Conservation (phyloP, 1,139 yeast species). For the Fermentozyma sake region DNA sequence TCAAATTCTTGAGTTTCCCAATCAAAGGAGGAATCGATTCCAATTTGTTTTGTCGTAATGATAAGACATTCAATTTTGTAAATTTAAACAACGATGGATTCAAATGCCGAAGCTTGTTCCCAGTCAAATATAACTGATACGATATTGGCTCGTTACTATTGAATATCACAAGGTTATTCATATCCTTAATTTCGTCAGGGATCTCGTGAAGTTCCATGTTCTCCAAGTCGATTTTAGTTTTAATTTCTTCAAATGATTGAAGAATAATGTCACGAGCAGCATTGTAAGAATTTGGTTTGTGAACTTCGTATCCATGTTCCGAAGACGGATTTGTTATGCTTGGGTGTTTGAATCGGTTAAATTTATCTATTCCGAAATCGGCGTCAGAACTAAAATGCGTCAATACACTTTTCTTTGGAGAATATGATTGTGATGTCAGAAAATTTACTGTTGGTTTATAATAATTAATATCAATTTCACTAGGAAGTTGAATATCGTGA, state of each 20-base stretch:
- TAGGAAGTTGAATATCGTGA: constrained; percentile 7
- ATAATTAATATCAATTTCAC: constrained; percentile 8
- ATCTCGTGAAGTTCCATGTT: constrained; percentile 36
- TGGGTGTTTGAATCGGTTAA: constrained; percentile 36
- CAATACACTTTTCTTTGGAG: constrained; percentile 6
- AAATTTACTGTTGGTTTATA: constrained; percentile 4
- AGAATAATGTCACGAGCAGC: constrained; percentile 32
- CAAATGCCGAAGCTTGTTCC: constrained; percentile 46
- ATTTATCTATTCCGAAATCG: constrained; percentile 45
- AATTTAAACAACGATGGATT: constrained; percentile 50
- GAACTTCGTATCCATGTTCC: constrained; percentile 9
- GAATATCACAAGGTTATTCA: constrained; percentile 43
- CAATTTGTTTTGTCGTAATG: constrained; percentile 50
- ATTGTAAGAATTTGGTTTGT: constrained; percentile 6
- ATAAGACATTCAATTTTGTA: constrained; percentile 47
- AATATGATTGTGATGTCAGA: constrained; percentile 6
- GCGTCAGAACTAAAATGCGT: constrained; percentile 34
- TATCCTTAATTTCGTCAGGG: constrained; percentile 54
- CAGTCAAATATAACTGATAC: constrained; percentile 45
- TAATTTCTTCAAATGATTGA: constrained; percentile 37
- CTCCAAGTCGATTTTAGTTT: constrained; percentile 39
- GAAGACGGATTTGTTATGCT: constrained; percentile 25
- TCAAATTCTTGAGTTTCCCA: constrained; percentile 35
- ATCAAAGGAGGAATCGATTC: constrained; percentile 51
- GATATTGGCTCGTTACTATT: constrained; percentile 26